phyloP scores from a whole-genome alignment of 768 basidiomycete species.

The Agaricus blazei region DNA sequence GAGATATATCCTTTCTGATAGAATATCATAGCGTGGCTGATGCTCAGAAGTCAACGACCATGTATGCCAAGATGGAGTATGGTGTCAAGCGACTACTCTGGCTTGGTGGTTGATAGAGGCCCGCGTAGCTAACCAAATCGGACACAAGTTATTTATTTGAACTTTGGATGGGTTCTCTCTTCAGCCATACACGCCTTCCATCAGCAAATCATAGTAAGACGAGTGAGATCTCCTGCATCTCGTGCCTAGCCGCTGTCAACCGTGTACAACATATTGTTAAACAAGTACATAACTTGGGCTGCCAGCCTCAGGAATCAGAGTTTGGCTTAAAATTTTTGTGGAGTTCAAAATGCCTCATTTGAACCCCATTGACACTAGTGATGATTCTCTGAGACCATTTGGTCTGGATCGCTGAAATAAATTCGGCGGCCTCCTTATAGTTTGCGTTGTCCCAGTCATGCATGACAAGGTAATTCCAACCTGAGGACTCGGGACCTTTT shows the following conservation, averaged over 20 bases:
- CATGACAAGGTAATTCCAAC: conserved; percentile 26
- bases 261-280: too few relatives aligned
- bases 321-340: conserved; percentile 15
- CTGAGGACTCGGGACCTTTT: background rate
- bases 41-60: conserved; percentile 78
- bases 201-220: too few relatives aligned
- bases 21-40: conserved; percentile 58
- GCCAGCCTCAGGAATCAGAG: too few relatives aligned
- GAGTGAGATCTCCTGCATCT: too few relatives aligned
- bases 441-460: conserved; percentile 22
- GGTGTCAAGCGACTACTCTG: conserved; percentile 87
- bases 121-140: background rate
- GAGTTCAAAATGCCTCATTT: conserved; percentile 21
- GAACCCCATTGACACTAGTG: conserved; percentile 12
- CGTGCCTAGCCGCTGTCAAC: too few relatives aligned
- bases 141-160: too few relatives aligned
- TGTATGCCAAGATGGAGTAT: conserved; percentile 92
- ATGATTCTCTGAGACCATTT: conserved; percentile 21
- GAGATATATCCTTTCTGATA: background rate
- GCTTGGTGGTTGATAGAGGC: conserved; percentile 59
- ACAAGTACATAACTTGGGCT: too few relatives aligned
- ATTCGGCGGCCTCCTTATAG: conserved; percentile 18
- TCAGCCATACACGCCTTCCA: too few relatives aligned
- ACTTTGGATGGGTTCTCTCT: too few relatives aligned
- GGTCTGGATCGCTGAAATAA: conserved; percentile 18